Evolutionary conservation across 2,329 filamentous ascomycete species (phyloP).

Genomic region (Alternaria longipes): DNA sequence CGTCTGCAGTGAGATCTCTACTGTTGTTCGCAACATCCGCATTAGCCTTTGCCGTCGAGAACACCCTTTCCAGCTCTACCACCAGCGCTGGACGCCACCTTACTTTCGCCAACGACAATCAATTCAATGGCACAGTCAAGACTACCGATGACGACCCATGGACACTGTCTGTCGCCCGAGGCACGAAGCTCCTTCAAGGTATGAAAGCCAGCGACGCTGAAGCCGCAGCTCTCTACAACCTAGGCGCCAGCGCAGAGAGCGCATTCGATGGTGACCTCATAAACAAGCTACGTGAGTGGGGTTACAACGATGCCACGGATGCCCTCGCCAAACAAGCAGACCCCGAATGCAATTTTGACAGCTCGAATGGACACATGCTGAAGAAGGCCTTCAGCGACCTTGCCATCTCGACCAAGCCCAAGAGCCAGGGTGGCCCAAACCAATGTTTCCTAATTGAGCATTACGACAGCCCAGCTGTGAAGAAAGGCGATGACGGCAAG

Average conservation of each 20-base stretch:
- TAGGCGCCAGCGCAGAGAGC: slow-evolving; percentile 14
- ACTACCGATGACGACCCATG: slow-evolving; percentile 5
- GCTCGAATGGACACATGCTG: slow-evolving; percentile 12
- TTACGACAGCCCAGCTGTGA: slow-evolving; percentile 14
- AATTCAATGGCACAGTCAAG: not conserved
- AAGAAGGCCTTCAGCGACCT: slow-evolving; percentile 14
- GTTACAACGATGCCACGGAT: slow-evolving; percentile 20
- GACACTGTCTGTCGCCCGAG: slow-evolving; percentile 15
- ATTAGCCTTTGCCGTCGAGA: not conserved
- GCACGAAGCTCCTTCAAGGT: slow-evolving; percentile 19
- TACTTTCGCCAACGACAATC: not conserved
- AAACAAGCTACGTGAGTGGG: slow-evolving; percentile 16
- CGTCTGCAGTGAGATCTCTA: not conserved
- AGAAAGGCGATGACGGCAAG: slow-evolving; percentile 5
- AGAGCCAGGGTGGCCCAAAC: slow-evolving; percentile 20
- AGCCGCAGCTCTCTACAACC: slow-evolving; percentile 15
- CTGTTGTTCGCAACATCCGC: not conserved
- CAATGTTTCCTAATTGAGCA: slow-evolving; percentile 28
- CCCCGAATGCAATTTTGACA: slow-evolving; percentile 18
- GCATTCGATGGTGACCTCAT: slow-evolving; percentile 18
- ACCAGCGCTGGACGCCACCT: not conserved
- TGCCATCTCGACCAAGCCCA: slow-evolving; percentile 16
- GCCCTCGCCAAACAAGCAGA: slow-evolving; percentile 12
- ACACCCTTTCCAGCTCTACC: not conserved
- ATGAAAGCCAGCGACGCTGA: slow-evolving; percentile 22